phyloP scores from a whole-genome alignment of 2,329 filamentous ascomycete genomes.

The Alternaria sp. region DNA sequence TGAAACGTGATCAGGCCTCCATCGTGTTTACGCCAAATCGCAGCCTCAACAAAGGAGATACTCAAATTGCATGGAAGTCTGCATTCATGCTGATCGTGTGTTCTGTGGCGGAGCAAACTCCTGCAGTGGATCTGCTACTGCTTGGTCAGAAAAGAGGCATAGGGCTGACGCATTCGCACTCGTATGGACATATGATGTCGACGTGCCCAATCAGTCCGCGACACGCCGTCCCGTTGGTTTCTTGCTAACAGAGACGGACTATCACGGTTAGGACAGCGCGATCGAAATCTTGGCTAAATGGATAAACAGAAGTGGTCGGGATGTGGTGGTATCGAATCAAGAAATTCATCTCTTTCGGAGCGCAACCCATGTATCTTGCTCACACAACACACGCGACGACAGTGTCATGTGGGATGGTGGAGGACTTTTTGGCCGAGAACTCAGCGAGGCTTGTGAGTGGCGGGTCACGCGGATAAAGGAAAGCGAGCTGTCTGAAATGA shows the following conservation, averaged over 20 bases:
- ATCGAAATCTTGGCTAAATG: constrained; percentile 20
- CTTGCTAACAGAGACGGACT: background rate
- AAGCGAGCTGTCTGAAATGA: background rate
- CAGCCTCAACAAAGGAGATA: background rate
- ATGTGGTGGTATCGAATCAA: background rate
- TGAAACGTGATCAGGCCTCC: constrained; percentile 3
- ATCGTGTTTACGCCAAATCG: background rate
- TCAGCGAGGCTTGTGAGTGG: background rate
- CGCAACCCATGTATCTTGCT: constrained; percentile 5
- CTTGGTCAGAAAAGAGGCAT: constrained; percentile 4
- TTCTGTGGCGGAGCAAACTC: constrained; percentile 1
- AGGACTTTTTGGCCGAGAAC: background rate
- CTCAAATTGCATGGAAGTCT: constrained; percentile 13
- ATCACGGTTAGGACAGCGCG: constrained; percentile 3
- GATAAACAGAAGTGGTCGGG: constrained; percentile 9
- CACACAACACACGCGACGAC: background rate
- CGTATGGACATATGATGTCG: background rate
- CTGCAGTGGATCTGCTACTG: constrained; percentile 1
- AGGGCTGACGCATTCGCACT: constrained; percentile 9
- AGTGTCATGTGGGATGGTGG: constrained; percentile 5
- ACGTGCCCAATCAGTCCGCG: background rate
- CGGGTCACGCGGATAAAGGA: background rate
- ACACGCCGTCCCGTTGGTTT: background rate
- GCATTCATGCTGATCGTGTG: constrained; percentile 14
- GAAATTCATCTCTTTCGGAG: background rate